Evolutionary conservation across 768 basidiomycete species (phyloP).

Genomic region (Kwoniella sp.): DNA sequence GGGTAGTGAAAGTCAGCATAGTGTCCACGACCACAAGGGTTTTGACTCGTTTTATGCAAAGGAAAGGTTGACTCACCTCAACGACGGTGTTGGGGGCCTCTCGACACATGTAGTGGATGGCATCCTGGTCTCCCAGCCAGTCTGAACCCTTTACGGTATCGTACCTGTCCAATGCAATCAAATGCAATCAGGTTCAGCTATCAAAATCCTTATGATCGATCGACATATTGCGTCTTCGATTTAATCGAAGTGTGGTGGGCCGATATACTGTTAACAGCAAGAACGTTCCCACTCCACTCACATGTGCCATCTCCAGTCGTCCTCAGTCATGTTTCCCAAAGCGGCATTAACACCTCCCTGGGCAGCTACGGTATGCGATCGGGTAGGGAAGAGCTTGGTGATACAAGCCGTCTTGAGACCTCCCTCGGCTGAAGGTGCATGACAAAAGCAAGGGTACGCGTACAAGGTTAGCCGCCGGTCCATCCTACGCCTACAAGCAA

Average conservation of each 20-base stretch:
- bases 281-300: conserved; percentile 56
- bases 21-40: background rate
- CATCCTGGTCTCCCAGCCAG: conserved; percentile 99
- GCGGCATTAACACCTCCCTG: conserved; percentile 96
- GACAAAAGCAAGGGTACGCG: too few species aligned
- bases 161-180: conserved; percentile 36
- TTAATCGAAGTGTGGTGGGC: too few species aligned
- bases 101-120: conserved; percentile 99
- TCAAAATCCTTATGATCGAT: too few species aligned
- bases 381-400: conserved; percentile 96
- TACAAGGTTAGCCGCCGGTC: too few species aligned
- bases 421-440: conserved; percentile 75
- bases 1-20: conserved; percentile 9
- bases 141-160: conserved; percentile 92
- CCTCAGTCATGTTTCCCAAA: conserved; percentile 90
- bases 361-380: conserved; percentile 97
- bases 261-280: too few species aligned
- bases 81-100: conserved; percentile 93
- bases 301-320: conserved; percentile 99
- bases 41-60: too few species aligned
- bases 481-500: too few species aligned
- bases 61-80: conserved; percentile 63
- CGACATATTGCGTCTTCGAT: too few species aligned
- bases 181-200: too few species aligned
- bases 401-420: conserved; percentile 99